Conservation (phyloP, 441 rosid genomes). For the Flueggea neowawraea region DNA sequence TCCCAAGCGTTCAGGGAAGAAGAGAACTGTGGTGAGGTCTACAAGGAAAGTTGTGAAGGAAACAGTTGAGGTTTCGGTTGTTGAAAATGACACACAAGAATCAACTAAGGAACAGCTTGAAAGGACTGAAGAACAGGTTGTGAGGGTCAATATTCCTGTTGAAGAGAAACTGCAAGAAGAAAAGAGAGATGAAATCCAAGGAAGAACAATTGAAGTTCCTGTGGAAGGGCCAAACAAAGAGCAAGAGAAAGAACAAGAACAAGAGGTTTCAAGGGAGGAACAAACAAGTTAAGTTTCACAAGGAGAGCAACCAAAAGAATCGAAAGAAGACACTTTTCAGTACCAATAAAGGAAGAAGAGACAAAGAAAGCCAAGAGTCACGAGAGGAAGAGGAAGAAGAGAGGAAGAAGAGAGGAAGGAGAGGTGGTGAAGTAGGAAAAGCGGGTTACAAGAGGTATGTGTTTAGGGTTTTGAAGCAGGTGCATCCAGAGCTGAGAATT, state of each 20-base stretch:
- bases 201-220: too few species aligned
- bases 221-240: too few species aligned
- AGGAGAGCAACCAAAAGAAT: not conserved
- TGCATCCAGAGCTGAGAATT: constrained; percentile 66
- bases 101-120: constrained; percentile 8
- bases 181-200: not conserved
- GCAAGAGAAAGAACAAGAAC: too few species aligned
- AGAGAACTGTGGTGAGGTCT: constrained; percentile 18
- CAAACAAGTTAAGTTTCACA: constrained; percentile 3
- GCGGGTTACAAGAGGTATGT: constrained; percentile 47
- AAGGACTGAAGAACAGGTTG: not conserved
- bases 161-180: constrained; percentile 2
- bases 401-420: too few species aligned
- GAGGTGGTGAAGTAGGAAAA: not conserved
- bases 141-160: constrained; percentile 5
- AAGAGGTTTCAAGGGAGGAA: not conserved
- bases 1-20: constrained; percentile 24
- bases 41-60: constrained; percentile 27
- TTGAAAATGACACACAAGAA: constrained; percentile 5
- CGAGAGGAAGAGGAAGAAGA: too few species aligned
- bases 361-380: not conserved
- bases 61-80: constrained; percentile 22
- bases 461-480: constrained; percentile 59
- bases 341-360: not conserved
- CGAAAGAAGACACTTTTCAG: not conserved